A percentile compares a stretch with the other conserved stretches of the same genome.
These are phyloP conservation scores for Coniferiporia weirii DNA, from an alignment of 1,284 basidiomycete species.

Conservation along the genomic window DNA sequence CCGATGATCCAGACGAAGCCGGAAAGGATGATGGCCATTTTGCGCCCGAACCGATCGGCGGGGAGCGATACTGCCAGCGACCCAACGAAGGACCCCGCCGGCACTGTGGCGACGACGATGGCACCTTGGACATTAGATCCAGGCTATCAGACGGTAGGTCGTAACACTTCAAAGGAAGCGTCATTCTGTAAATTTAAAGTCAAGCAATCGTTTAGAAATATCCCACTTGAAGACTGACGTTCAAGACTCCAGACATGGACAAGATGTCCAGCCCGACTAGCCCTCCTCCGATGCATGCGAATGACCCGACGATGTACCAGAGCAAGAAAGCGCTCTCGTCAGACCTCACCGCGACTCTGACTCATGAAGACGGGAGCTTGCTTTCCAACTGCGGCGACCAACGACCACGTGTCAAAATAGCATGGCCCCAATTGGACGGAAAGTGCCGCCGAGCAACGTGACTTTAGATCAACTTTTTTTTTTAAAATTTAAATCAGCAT, in stretches of 20 bases:
- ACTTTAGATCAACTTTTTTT: too few species aligned
- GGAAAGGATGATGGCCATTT: slow-evolving; percentile 55
- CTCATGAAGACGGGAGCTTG: too few species aligned
- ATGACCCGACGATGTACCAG: slow-evolving; percentile 62
- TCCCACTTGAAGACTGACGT: slow-evolving; percentile 30
- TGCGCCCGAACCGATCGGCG: slow-evolving; percentile 63
- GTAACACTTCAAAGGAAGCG: slow-evolving; percentile 43
- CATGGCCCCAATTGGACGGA: too few species aligned
- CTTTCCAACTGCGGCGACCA: too few species aligned
- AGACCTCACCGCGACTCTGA: too few species aligned
- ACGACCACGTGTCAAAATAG: too few species aligned
- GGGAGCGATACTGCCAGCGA: slow-evolving; percentile 56
- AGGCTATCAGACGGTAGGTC: slow-evolving; percentile 32
- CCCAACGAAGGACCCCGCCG: slow-evolving; percentile 59
- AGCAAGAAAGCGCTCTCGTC: too few species aligned
- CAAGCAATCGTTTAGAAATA: neutral
- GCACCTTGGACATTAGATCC: slow-evolving; percentile 57
- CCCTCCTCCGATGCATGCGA: slow-evolving; percentile 76
- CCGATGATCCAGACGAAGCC: slow-evolving; percentile 72
- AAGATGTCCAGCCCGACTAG: slow-evolving; percentile 77
- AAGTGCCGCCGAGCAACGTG: too few species aligned
- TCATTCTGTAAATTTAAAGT: slow-evolving; percentile 39
- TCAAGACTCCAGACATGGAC: slow-evolving; percentile 75
- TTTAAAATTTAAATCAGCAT: too few species aligned
- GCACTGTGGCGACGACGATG: slow-evolving; percentile 77